phyloP scores from a whole-genome alignment of 1,139 yeast genomes.

The Blastobotrys apis region DNA sequence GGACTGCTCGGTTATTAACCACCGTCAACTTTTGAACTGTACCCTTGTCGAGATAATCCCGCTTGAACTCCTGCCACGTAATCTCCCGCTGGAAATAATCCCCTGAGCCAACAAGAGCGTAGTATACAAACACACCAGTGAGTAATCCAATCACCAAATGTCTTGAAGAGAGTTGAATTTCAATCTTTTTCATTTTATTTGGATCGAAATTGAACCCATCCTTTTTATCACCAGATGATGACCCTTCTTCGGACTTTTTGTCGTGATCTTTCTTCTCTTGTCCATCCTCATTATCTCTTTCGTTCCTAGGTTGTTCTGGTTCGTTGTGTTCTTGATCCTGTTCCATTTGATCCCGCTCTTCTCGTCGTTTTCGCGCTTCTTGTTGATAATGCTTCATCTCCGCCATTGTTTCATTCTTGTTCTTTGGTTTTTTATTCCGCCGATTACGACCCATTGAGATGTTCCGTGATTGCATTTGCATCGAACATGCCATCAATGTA shows the following conservation, averaged over 20 bases:
- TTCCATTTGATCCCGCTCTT: slow-evolving; percentile 14
- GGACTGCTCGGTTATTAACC: slow-evolving; percentile 72
- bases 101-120: slow-evolving; percentile 30
- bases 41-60: slow-evolving; percentile 77
- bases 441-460: slow-evolving; percentile 9
- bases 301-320: slow-evolving; percentile 14
- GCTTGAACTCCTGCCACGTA: slow-evolving; percentile 88
- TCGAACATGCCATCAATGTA: too few relatives aligned
- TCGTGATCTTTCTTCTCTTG: slow-evolving; percentile 14
- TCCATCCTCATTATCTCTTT: slow-evolving; percentile 24
- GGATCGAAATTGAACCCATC: slow-evolving; percentile 29
- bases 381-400: slow-evolving; percentile 17
- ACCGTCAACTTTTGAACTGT: slow-evolving; percentile 73
- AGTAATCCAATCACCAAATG: slow-evolving; percentile 32
- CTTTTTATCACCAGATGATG: slow-evolving; percentile 28
- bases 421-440: slow-evolving; percentile 1
- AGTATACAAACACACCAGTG: slow-evolving; percentile 22
- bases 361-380: slow-evolving; percentile 15
- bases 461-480: not conserved
- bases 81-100: slow-evolving; percentile 42
- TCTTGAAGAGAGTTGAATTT: slow-evolving; percentile 28
- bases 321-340: slow-evolving; percentile 23
- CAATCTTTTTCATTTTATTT: slow-evolving; percentile 21
- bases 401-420: slow-evolving; percentile 12
- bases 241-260: slow-evolving; percentile 27